Evolutionary conservation across 129 eudicot species (phyloP).

Genomic region (Centaurea solstitialis): DNA sequence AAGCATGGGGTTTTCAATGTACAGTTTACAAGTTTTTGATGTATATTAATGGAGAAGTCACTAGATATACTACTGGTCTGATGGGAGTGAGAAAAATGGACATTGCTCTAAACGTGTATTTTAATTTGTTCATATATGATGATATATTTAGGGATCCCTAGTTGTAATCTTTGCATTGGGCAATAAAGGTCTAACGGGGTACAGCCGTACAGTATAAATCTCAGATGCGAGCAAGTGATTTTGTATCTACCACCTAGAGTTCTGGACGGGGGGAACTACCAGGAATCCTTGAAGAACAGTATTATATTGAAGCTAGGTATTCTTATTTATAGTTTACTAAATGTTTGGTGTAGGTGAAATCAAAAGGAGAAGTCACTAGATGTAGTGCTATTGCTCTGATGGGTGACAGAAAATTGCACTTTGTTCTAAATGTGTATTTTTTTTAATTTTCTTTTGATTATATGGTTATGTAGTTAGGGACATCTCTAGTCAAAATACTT

Average conservation of each 20-base stretch:
- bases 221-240: not conserved
- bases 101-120: not conserved
- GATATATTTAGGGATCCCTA: not conserved
- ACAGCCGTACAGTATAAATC: too few species aligned
- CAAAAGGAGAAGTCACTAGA: not conserved
- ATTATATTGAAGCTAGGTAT: not conserved
- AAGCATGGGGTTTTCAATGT: not conserved
- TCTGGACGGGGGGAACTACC: not conserved
- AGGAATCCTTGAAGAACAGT: too few species aligned
- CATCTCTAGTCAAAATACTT: not conserved
- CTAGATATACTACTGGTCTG: not conserved
- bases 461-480: not conserved
- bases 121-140: not conserved
- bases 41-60: not conserved
- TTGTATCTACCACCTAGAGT: not conserved
- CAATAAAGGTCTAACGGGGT: not conserved
- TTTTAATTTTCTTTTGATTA: too few species aligned
- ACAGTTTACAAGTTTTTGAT: too few species aligned
- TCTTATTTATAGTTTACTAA: not conserved
- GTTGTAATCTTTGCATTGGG: not conserved
- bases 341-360: not conserved
- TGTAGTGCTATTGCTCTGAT: not conserved
- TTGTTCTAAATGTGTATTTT: not conserved
- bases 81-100: not conserved
- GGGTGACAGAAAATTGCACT: not conserved